A percentile compares a stretch with the other conserved stretches of the same genome.
phyloP scores from a whole-genome alignment of 257 asterid species.

The Henckelia pumila region DNA sequence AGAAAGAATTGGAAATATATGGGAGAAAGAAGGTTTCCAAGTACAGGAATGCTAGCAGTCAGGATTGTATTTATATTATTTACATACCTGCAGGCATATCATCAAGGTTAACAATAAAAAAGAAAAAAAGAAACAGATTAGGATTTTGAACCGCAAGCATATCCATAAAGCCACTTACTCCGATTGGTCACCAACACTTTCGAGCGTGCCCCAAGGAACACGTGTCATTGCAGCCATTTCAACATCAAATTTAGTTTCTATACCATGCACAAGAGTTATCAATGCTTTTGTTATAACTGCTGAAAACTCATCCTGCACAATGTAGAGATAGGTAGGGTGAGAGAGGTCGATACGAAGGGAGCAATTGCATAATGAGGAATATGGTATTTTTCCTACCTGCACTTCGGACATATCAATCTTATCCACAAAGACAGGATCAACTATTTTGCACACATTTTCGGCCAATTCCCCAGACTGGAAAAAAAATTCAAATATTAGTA shows the following conservation, averaged over 20 bases:
- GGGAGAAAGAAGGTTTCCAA: constrained; percentile 91
- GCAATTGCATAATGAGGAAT: constrained; percentile 8
- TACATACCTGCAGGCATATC: constrained; percentile 77
- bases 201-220: constrained; percentile 95
- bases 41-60: constrained; percentile 86
- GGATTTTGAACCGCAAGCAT: constrained; percentile 20
- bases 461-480: constrained; percentile 94
- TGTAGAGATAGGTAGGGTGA: constrained; percentile 17
- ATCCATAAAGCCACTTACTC: constrained; percentile 53
- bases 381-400: constrained; percentile 55
- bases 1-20: constrained; percentile 92
- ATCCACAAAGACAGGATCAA: constrained; percentile 75
- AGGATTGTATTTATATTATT: constrained; percentile 79
- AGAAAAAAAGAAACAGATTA: background rate
- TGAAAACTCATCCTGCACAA: constrained; percentile 92
- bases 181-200: constrained; percentile 99
- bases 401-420: constrained; percentile 94
- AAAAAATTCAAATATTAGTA: constrained; percentile 16
- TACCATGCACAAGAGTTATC: constrained; percentile 86
- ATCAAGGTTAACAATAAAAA: constrained; percentile 28
- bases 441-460: constrained; percentile 82
- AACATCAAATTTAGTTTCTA: constrained; percentile 87
- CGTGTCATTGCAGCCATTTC: constrained; percentile 99
- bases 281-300: constrained; percentile 91
- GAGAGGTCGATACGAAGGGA: background rate